Evolutionary conservation across 2,329 filamentous ascomycete species (phyloP), one percentile per base, ranked within the genome.

Genomic region (Calonectria pseudoreteaudii): DNA sequence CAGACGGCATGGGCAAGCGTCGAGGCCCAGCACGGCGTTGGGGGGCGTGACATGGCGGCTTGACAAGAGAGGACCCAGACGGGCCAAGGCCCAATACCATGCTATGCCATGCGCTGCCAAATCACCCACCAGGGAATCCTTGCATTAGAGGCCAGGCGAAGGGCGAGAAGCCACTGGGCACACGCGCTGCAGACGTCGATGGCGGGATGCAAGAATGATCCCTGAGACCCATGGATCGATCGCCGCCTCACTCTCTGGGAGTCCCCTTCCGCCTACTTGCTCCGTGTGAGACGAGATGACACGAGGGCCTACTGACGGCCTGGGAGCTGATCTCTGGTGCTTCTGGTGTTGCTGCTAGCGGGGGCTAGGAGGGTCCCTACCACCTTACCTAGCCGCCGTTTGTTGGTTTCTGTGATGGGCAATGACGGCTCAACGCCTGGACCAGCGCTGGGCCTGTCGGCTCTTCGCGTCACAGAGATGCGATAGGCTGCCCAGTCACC

Each of bases 111-210:
- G 67, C 47, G 36, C 62, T 65, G 66, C 70, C 73, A 71, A 75
- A 75, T 75, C 71, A 75, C 62, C 56, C 72, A 75, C 81, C 77
- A 79, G 81, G 79, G 79, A 80, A 80, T 75, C 80, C 81, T 77
- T 81, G 80, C 78, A 74, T 75, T 30, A 30, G 44, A 60, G 64
- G 74, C 47, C 67, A 70, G 66, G 60, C 68, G 52, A 66, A 44
- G 44, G 65, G 38, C 20, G 28, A 47, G 64, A 30, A 38, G 53
- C 70, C 70, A 53, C 65, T 52, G 41, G 70, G 70, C 53, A 56
- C 53, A 68, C 70, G 38, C 58, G 66, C 66, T 49, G 60, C 56
- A 73, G 65, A 70, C 30, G 58, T 52, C 60, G 58, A 73, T 67
- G 20, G 62, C 67, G 38, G 34, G 50, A 70, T 68, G 66, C 67